Conservation (phyloP, 139 green algal species). For the Prasinococcaceae sp. region DNA sequence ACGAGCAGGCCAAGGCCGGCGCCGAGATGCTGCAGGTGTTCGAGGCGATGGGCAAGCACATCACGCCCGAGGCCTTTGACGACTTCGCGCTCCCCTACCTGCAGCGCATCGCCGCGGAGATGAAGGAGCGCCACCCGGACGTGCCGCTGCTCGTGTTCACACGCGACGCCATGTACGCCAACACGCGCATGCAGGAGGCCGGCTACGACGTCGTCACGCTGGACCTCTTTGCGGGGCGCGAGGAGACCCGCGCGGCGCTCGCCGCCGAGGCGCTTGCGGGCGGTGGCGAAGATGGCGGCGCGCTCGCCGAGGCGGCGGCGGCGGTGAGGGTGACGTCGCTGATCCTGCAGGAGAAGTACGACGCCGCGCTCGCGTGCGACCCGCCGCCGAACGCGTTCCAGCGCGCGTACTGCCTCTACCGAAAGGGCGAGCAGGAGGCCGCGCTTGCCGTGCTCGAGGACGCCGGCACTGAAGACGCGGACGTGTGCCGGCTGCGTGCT, state of each 20-base stretch:
- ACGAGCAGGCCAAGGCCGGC: conserved; percentile 12
- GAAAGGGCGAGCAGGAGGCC: too few species aligned
- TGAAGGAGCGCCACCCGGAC: conserved; percentile 12
- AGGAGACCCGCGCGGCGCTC: not conserved
- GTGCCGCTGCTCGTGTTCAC: conserved; percentile 16
- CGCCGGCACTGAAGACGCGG: too few species aligned
- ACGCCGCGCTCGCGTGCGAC: too few species aligned
- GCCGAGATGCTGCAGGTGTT: conserved; percentile 25
- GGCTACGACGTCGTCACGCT: conserved; percentile 22
- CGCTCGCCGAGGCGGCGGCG: too few species aligned
- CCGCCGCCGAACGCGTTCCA: too few species aligned
- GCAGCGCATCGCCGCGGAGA: conserved; percentile 10
- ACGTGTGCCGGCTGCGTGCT: too few species aligned
- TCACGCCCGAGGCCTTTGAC: conserved; percentile 8
- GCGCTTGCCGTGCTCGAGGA: too few species aligned
- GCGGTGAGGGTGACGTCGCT: too few species aligned
- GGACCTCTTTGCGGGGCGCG: too few species aligned
- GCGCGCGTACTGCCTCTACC: too few species aligned
- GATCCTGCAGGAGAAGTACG: too few species aligned
- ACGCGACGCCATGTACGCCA: conserved; percentile 15
- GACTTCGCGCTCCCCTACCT: conserved; percentile 14
- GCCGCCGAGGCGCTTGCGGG: not conserved
- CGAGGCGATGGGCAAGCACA: conserved; percentile 23
- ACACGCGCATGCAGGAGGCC: conserved; percentile 1
- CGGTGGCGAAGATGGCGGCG: too few species aligned